Evolutionary conservation across 2,329 filamentous ascomycete species (phyloP).

Genomic region (Myrmaecium sp.): DNA sequence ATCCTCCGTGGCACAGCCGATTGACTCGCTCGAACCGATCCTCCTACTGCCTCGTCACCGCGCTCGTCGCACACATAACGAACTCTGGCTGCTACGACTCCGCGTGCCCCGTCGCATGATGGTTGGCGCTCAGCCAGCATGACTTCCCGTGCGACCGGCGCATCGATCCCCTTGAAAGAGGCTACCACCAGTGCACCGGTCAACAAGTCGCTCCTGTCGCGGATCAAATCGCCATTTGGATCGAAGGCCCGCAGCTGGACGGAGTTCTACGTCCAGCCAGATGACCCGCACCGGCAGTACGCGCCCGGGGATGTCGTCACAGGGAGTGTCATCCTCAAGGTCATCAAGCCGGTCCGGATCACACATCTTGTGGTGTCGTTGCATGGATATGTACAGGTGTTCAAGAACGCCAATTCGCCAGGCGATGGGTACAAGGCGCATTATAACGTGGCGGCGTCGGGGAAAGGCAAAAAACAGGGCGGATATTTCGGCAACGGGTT

Average conservation of each 20-base stretch:
- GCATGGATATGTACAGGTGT: constrained; percentile 65
- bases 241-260: constrained; percentile 46
- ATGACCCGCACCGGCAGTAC: constrained; percentile 65
- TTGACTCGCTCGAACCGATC: no score
- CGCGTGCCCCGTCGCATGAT: constrained; percentile 25
- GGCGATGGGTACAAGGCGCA: constrained; percentile 34
- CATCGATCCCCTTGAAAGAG: constrained; percentile 13
- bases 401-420: constrained; percentile 49
- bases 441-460: constrained; percentile 34
- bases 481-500: constrained; percentile 59
- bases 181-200: constrained; percentile 12
- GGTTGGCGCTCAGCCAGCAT: constrained; percentile 19
- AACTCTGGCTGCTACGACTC: no score
- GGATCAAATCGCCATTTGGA: constrained; percentile 38
- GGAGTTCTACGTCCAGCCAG: constrained; percentile 62
- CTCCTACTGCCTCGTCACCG: no score
- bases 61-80: no score
- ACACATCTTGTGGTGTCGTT: constrained; percentile 66
- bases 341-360: constrained; percentile 57
- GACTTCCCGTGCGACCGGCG: constrained; percentile 20
- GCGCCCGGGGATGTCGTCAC: constrained; percentile 56
- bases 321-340: constrained; percentile 54
- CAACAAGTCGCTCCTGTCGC: constrained; percentile 29
- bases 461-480: constrained; percentile 33
- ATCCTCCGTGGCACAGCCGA: no score